phyloP scores from a whole-genome alignment of 1,139 yeast genomes.

The Blastobotrys persicus region DNA sequence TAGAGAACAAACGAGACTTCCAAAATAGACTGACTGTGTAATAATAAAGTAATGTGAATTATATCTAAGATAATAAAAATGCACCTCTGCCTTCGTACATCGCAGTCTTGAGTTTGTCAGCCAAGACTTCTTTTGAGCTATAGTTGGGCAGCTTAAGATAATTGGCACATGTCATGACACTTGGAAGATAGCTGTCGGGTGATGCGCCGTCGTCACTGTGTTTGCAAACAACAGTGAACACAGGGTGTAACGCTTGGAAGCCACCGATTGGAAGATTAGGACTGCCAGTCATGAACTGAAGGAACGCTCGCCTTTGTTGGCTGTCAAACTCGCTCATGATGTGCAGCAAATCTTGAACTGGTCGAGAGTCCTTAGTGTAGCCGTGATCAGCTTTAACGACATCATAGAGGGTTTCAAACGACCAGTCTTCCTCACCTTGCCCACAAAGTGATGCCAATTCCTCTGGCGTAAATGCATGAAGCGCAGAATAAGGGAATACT shows the following conservation, averaged over 20 bases:
- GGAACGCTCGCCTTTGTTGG: conserved; percentile 63
- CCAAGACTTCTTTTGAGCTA: conserved; percentile 59
- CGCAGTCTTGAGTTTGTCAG: conserved; percentile 60
- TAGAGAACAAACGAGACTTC: too few species aligned
- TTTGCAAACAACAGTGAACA: conserved; percentile 82
- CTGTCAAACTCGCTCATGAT: conserved; percentile 55
- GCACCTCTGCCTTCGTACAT: conserved; percentile 88
- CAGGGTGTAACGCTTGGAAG: conserved; percentile 77
- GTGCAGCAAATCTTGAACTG: conserved; percentile 58
- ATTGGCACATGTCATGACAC: conserved; percentile 98
- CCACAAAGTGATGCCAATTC: conserved; percentile 75
- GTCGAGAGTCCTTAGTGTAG: conserved; percentile 65
- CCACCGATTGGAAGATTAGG: conserved; percentile 95
- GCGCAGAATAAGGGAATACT: conserved; percentile 76
- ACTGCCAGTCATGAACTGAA: conserved; percentile 90
- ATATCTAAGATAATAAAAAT: conserved; percentile 59
- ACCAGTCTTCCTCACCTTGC: conserved; percentile 85
- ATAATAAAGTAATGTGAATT: not conserved
- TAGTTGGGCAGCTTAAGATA: conserved; percentile 88
- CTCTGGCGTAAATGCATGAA: conserved; percentile 66
- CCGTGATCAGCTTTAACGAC: conserved; percentile 89
- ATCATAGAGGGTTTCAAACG: conserved; percentile 50
- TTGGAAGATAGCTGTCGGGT: conserved; percentile 87
- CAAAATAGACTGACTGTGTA: too few species aligned
- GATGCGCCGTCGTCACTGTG: conserved; percentile 55